Evolutionary conservation across 1,284 basidiomycete genomes (phyloP).

Genomic region (Tylopilus orsonianus): DNA sequence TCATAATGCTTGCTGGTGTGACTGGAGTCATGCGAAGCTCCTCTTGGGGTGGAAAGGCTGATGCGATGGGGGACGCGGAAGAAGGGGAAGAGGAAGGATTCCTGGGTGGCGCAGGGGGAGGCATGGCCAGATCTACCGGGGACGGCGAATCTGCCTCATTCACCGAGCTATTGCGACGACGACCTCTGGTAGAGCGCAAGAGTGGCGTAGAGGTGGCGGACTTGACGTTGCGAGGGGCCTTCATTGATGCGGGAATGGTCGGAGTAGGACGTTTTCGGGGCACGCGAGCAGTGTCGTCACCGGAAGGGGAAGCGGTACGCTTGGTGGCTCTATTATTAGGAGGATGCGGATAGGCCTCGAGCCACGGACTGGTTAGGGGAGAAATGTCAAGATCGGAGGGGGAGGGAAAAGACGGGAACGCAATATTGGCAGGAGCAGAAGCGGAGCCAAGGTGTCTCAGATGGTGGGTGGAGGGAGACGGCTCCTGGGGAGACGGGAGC

Average conservation of each 20-base stretch:
- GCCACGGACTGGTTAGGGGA: conserved; percentile 74
- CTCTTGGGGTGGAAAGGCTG: conserved; percentile 12
- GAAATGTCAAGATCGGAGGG: conserved; percentile 66
- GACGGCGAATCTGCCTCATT: conserved; percentile 65
- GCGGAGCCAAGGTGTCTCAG: conserved; percentile 42
- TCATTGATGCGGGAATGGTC: conserved; percentile 31
- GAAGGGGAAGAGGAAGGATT: conserved; percentile 17
- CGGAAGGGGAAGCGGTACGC: conserved; percentile 41
- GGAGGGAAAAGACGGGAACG: conserved; percentile 47
- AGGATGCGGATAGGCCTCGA: conserved; percentile 50
- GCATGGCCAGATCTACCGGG: conserved; percentile 82
- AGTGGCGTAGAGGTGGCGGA: conserved; percentile 65
- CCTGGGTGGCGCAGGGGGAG: conserved; percentile 59
- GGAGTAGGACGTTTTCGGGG: conserved; percentile 53
- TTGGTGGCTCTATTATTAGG: conserved; percentile 38
- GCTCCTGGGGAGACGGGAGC: conserved; percentile 32
- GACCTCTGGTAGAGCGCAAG: conserved; percentile 42
- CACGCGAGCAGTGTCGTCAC: conserved; percentile 40
- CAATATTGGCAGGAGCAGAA: conserved; percentile 65
- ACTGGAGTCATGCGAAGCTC: conserved; percentile 62
- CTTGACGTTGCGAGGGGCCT: conserved; percentile 45
- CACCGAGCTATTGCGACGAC: conserved; percentile 42
- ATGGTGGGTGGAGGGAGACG: conserved; percentile 27
- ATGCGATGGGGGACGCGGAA: conserved; percentile 3
- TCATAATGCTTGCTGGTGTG: conserved; percentile 87